Conservation (phyloP, 352 stramenopile genomes). For the Phytopythium boreale region DNA sequence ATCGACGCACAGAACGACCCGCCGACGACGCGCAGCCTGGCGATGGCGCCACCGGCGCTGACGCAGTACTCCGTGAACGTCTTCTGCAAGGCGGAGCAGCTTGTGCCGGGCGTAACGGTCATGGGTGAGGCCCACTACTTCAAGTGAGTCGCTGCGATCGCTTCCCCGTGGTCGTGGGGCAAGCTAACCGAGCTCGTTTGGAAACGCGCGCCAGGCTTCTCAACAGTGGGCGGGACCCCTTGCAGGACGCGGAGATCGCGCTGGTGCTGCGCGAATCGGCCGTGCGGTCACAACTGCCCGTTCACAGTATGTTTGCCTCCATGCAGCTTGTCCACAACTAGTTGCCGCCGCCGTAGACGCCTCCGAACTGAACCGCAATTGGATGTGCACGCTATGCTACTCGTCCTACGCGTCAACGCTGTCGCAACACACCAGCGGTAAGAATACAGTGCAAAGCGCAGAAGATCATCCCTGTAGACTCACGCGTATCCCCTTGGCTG, state of each 20-base stretch:
- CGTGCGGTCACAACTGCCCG: conserved; percentile 36
- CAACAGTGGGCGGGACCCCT: conserved; percentile 55
- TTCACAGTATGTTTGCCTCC: conserved; percentile 14
- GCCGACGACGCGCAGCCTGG: conserved; percentile 61
- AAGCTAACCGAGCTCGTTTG: neutral
- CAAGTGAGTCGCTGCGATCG: conserved; percentile 25
- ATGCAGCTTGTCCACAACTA: no score
- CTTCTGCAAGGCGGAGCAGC: conserved; percentile 41
- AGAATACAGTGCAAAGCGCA: neutral
- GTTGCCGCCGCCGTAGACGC: neutral
- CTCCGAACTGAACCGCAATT: neutral
- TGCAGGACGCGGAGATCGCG: conserved; percentile 46
- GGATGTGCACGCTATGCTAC: neutral
- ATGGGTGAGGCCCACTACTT: conserved; percentile 63
- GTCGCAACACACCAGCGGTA: neutral
- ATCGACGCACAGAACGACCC: conserved; percentile 55
- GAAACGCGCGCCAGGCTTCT: conserved; percentile 30
- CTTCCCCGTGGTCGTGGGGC: neutral
- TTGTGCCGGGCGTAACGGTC: conserved; percentile 32
- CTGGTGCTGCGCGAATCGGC: conserved; percentile 60
- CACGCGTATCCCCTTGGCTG: no score
- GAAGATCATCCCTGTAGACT: no score
- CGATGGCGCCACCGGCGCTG: conserved; percentile 46
- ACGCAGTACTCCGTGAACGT: conserved; percentile 86
- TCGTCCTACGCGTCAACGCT: neutral